Evolutionary conservation across 176 grass and related monocot genomes (phyloP), one percentile per base, ranked within the genome.

Genomic region (Aechmea fasciata): DNA sequence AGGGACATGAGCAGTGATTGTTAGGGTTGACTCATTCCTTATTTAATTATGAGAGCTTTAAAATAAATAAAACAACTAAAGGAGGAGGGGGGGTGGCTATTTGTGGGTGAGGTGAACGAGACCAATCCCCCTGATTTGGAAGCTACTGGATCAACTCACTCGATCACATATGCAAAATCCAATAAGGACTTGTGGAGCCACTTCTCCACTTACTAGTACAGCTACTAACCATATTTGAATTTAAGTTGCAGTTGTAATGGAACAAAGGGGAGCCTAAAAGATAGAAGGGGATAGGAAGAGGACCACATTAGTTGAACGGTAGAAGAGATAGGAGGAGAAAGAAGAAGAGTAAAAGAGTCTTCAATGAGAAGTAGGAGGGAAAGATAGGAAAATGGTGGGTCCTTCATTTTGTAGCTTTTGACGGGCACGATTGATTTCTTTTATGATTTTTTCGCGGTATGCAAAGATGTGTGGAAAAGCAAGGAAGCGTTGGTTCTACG

Each of bases 401-500:
- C 13, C 17, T 61, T 61, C 10, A 22, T 10, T 18, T n/a, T 61
- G 54, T 20, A 18, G 55, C 55, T 61, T 61, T 61, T 61, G 55
- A 61, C 55, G 10, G 10, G 1, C 55, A 18, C 20, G 55, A 61
- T 15, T 61, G 55, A 12, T 18, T 18, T 19, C 55, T 61, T 61
- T 61, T 14, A 19, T 18, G 15, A 41, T 19, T 22, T 61, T 61
- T 61, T 61, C 25, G 25, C 25, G 55, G 55, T 61, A 61, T 19
- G 55, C 20, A 61, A 61, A 61, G 55, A 61, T 61, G 55, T 61
- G 15, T 61, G 55, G 55, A 61, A 61, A 61, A n/a, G 11, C 10
- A 61, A 61, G 5, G 9, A 61, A 61, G 55, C 55, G 55, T 61
- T 61, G 10, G 55, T 9, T 61, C 55, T 61, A 61, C 55, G 55